Base-by-base conservation (phyloP, 345 rosid species). In the Salix caprea region DNA sequence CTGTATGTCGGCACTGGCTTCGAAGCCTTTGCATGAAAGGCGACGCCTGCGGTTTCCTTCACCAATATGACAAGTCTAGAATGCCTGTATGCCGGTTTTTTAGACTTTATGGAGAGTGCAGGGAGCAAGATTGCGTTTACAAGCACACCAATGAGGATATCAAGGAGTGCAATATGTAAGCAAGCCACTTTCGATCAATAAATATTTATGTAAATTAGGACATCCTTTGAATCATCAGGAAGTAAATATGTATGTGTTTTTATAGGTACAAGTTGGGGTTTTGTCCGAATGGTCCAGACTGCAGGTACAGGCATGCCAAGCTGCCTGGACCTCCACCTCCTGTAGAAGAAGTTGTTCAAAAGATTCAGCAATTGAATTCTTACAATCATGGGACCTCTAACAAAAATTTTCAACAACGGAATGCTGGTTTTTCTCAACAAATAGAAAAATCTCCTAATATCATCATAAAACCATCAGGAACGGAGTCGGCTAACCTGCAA, bases 21-120 rank as follows among this genome's bases (percentile, higher is more conserved):
- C 91, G 99, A 48, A 89, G 99, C 76, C 91, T 96, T 40, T 96
- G 99, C 77, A 94, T 94, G 99, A 96, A 96, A 82, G 99, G 99
- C 37, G 99, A 96, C 69, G 97, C 95, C 75, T 96, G 97, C 76
- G 98, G 97, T 52, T 96, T 96, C 84, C 97, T 96, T 16, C 99
- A 96, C 61, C 98, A 94, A 89, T 96, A 87, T 79, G 99, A 96
- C 36, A 96, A 96, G 86, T 86, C 99, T 68, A 87, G 99, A 56
- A 96, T 96, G 99, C 98, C 99, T 1, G 91, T 96, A 68, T 92
- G 99, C 84, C 82, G 99, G 1, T 92, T 94, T 68, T 96, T 96
- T 65, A 82, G 99, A 71, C 80, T 89, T 1, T 91, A 87, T 36
- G 99, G 99, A 6, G 99, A 96, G 90, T 96, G 99, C 79, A 85